Evolutionary conservation across 352 stramenopile species (phyloP).

Genomic region (Phytophthora agathidicida): DNA sequence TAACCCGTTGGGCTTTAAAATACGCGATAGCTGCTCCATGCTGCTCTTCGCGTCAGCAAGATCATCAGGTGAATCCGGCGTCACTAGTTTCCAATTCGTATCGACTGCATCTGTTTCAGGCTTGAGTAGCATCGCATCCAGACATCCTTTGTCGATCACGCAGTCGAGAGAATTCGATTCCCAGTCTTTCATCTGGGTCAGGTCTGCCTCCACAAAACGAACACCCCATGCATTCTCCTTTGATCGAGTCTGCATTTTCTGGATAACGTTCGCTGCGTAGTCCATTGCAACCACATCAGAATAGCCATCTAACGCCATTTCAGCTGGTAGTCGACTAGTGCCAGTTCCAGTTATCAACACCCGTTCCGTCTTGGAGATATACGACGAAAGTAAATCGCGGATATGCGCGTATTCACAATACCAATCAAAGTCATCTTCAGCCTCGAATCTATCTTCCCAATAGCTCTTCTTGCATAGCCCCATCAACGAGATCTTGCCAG

Average conservation of each 20-base stretch:
- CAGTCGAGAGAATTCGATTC: constrained; percentile 43
- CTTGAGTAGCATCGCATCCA: constrained; percentile 64
- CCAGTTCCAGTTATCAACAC: constrained; percentile 56
- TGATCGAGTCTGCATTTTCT: constrained; percentile 48
- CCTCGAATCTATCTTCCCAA: constrained; percentile 58
- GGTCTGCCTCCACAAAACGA: constrained; percentile 46
- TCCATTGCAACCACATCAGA: constrained; percentile 55
- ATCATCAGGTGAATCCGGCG: constrained; percentile 45
- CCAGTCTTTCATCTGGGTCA: constrained; percentile 55
- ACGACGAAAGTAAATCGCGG: constrained; percentile 37
- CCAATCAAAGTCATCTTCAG: constrained; percentile 62
- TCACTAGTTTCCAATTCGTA: constrained; percentile 52
- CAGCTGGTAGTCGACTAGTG: constrained; percentile 52
- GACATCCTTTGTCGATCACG: constrained; percentile 62
- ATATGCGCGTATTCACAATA: constrained; percentile 62
- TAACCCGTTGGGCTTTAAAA: constrained; percentile 43
- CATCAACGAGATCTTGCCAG: constrained; percentile 64
- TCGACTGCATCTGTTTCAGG: constrained; percentile 49
- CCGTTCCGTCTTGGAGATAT: constrained; percentile 32
- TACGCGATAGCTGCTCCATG: constrained; percentile 50
- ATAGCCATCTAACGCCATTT: constrained; percentile 56
- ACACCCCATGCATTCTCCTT: constrained; percentile 42
- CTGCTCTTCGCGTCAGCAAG: constrained; percentile 39
- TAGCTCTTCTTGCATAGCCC: constrained; percentile 65
- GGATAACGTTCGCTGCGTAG: constrained; percentile 58